Conservation (phyloP, 441 rosid species). For the Geranium incanum region DNA sequence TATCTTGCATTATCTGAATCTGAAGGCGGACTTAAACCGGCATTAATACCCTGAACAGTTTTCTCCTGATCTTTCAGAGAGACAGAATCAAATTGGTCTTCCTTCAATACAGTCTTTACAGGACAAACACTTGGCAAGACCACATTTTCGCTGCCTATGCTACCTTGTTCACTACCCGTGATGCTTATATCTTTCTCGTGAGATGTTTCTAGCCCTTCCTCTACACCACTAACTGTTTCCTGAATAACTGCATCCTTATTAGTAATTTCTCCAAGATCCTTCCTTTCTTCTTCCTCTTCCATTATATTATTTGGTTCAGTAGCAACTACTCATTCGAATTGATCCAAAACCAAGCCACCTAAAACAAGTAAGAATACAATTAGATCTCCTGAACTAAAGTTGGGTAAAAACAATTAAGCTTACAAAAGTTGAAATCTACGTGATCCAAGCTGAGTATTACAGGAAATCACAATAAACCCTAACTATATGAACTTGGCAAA, state of each 20-base stretch:
- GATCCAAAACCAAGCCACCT: conserved; percentile 28
- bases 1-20: conserved; percentile 39
- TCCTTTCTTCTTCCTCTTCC: conserved; percentile 76
- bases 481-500: background rate
- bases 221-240: conserved; percentile 30
- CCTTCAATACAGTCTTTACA: conserved; percentile 37
- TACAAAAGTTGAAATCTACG: too few relatives aligned
- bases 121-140: conserved; percentile 30
- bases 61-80: conserved; percentile 68
- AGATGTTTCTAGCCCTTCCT: conserved; percentile 34
- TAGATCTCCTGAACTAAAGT: background rate
- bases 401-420: too few relatives aligned
- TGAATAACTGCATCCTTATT: conserved; percentile 20
- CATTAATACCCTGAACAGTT: conserved; percentile 23
- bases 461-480: background rate
- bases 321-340: conserved; percentile 30
- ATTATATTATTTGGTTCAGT: conserved; percentile 28
- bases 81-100: conserved; percentile 78
- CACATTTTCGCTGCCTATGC: conserved; percentile 23
- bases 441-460: background rate
- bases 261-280: conserved; percentile 39
- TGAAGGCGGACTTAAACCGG: conserved; percentile 35
- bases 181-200: conserved; percentile 28
- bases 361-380: background rate
- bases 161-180: conserved; percentile 24